These are phyloP conservation scores for Solanum verrucosum DNA, from an alignment of 257 asterid species.

Conservation along the genomic window DNA sequence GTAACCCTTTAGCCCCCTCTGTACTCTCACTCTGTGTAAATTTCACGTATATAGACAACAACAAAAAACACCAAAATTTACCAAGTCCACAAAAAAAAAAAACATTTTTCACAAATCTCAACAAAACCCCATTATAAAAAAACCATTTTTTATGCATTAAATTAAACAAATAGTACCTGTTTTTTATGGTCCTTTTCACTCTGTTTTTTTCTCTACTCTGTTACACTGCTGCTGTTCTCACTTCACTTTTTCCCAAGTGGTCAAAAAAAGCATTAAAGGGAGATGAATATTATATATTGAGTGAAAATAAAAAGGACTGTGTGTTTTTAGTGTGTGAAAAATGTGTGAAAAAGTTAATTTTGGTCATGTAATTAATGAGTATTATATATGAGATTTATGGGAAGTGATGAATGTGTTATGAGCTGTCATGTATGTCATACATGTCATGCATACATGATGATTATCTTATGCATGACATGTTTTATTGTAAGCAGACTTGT, in stretches of 20 bases:
- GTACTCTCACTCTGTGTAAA: constrained; percentile 9
- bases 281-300: not conserved
- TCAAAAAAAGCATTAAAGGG: constrained; percentile 22
- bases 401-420: constrained; percentile 1
- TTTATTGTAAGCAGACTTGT: not conserved
- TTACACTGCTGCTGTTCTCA: not conserved
- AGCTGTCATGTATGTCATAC: constrained; percentile 30
- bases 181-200: not conserved
- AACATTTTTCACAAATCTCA: not conserved
- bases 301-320: not conserved
- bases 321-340: not conserved
- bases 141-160: not conserved
- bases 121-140: not conserved
- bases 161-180: not conserved
- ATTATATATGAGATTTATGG: not conserved
- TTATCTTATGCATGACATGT: not conserved
- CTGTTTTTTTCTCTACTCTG: not conserved
- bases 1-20: not conserved
- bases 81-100: not conserved
- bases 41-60: not conserved
- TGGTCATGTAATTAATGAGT: not conserved
- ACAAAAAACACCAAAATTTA: not conserved
- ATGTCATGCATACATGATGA: constrained; percentile 3
- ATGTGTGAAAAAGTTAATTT: not conserved
- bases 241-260: constrained; percentile 22